Percentiles rank a stretch among this genome's conserved stretches.
Conservation (phyloP, 73 alveolate genomes). For the Tetrahymena malaccensis region DNA sequence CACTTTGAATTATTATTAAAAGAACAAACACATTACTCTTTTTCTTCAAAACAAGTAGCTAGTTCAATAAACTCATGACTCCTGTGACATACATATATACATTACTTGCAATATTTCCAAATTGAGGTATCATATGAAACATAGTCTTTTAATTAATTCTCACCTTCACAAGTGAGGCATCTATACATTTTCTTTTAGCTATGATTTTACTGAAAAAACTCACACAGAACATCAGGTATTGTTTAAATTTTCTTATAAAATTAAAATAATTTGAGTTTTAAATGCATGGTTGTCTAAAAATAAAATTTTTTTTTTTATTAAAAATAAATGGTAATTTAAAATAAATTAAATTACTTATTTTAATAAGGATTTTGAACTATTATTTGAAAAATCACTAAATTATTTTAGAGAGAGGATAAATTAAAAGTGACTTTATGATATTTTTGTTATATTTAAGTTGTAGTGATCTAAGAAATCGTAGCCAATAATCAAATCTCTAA, state of each 20-base stretch:
- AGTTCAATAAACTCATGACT: neutral
- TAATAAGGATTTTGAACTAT: neutral
- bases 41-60: neutral
- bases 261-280: neutral
- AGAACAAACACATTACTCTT: neutral
- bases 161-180: neutral
- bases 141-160: neutral
- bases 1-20: neutral
- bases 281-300: too few species aligned
- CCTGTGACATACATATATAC: neutral
- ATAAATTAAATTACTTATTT: neutral
- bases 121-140: neutral
- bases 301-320: neutral
- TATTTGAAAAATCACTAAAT: neutral
- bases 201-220: neutral
- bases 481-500: neutral
- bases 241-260: neutral
- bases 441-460: neutral
- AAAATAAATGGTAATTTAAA: neutral
- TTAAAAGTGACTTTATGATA: neutral
- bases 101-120: neutral
- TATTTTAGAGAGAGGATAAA: neutral
- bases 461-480: neutral
- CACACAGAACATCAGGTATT: neutral
- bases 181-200: neutral